Percentiles rank a stretch among this genome's conserved stretches.
phyloP scores from a whole-genome alignment of 116 monocot genomes.

The Phalaenopsis hybrid region DNA sequence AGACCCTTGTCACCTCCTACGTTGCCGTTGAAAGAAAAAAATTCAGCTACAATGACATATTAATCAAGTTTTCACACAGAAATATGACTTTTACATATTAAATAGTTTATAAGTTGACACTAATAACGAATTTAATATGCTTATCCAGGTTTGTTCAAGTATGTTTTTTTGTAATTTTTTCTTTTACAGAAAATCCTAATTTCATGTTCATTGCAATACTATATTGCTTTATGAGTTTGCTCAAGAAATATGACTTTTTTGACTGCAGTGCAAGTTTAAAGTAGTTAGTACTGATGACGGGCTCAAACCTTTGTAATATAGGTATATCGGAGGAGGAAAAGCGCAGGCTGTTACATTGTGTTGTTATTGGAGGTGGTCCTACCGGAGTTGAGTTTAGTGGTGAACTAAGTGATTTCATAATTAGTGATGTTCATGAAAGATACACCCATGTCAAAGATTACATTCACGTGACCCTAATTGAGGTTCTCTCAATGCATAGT shows the following conservation, averaged over 20 bases:
- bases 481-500: conserved; percentile 34
- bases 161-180: background rate
- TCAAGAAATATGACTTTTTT: background rate
- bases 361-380: conserved; percentile 93
- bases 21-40: too few species aligned
- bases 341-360: conserved; percentile 76
- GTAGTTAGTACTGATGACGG: background rate
- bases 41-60: too few species aligned
- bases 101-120: background rate
- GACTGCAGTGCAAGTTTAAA: background rate
- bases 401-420: conserved; percentile 96
- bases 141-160: background rate
- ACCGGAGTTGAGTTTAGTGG: conserved; percentile 98
- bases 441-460: conserved; percentile 91
- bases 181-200: background rate
- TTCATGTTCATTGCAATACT: background rate
- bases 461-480: conserved; percentile 89
- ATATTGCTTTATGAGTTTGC: background rate
- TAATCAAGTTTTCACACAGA: background rate
- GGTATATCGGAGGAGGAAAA: conserved; percentile 84
- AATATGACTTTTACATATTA: background rate
- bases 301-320: conserved; percentile 12
- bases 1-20: too few species aligned
- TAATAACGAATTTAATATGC: background rate
- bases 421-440: conserved; percentile 75